phyloP scores from a whole-genome alignment of 306 rosid genomes.

The Pterocarpus santalinus region DNA sequence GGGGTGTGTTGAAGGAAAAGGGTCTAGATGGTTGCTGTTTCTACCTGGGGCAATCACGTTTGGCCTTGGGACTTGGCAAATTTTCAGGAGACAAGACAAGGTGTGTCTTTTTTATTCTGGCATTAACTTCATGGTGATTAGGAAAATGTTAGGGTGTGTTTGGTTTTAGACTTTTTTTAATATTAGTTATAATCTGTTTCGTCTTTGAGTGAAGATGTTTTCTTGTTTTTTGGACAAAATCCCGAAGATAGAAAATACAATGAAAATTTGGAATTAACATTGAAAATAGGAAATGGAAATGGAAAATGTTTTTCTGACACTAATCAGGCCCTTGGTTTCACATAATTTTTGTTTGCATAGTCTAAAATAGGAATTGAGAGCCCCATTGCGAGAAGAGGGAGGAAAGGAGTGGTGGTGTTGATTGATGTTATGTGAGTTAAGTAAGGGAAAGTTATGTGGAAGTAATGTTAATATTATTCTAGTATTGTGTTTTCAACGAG shows the following conservation, averaged over 20 bases:
- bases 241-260: too few relatives aligned
- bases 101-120: conserved; percentile 41
- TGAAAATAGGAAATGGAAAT: neutral
- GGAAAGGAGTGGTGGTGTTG: neutral
- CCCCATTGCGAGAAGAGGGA: neutral
- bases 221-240: too few relatives aligned
- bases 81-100: conserved; percentile 91
- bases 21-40: conserved; percentile 75
- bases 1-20: conserved; percentile 55
- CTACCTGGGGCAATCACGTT: conserved; percentile 91
- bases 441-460: conserved; percentile 1
- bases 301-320: neutral
- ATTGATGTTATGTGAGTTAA: neutral
- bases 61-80: conserved; percentile 99
- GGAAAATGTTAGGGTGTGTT: neutral
- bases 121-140: conserved; percentile 27
- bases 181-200: neutral
- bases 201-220: neutral
- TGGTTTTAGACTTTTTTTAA: too few relatives aligned
- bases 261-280: neutral
- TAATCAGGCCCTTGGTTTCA: neutral
- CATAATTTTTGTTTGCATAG: neutral
- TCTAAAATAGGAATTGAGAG: neutral
- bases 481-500: neutral
- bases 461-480: neutral